Conservation (phyloP, 2,329 filamentous ascomycete genomes). For the Akanthomyces uredinophilus region DNA sequence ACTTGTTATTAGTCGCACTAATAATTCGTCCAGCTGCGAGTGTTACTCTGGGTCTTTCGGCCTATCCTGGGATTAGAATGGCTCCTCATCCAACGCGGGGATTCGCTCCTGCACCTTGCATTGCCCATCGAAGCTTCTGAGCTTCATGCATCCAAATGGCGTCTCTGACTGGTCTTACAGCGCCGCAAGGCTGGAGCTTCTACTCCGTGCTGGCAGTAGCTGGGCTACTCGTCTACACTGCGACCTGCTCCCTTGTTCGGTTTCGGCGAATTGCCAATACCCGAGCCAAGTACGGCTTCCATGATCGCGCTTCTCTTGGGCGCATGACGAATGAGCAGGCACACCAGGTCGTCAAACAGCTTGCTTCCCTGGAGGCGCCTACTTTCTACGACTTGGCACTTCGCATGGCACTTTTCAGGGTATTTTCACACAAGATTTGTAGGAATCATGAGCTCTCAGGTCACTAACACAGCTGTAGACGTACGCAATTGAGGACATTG, state of each 20-base stretch:
- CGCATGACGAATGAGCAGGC: constrained; percentile 41
- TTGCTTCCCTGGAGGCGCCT: constrained; percentile 33
- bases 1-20: too few species aligned
- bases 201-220: constrained; percentile 14
- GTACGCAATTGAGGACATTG: constrained; percentile 35
- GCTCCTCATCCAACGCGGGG: not conserved
- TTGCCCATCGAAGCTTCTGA: too few species aligned
- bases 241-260: constrained; percentile 32
- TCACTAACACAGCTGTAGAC: constrained; percentile 25
- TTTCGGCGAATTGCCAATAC: constrained; percentile 30
- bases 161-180: not conserved
- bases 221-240: constrained; percentile 26
- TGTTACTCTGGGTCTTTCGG: not conserved
- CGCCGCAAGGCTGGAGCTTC: not conserved
- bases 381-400: constrained; percentile 32
- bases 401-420: constrained; percentile 38
- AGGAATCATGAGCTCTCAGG: too few species aligned
- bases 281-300: constrained; percentile 27
- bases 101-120: not conserved
- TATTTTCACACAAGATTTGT: constrained; percentile 11
- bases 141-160: not conserved
- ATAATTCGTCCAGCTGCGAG: too few species aligned
- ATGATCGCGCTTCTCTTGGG: constrained; percentile 31
- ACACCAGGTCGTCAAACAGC: constrained; percentile 36
- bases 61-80: not conserved